Base-by-base conservation (phyloP, 2,329 filamentous ascomycete species). In the Thielaviopsis ethacetica region DNA sequence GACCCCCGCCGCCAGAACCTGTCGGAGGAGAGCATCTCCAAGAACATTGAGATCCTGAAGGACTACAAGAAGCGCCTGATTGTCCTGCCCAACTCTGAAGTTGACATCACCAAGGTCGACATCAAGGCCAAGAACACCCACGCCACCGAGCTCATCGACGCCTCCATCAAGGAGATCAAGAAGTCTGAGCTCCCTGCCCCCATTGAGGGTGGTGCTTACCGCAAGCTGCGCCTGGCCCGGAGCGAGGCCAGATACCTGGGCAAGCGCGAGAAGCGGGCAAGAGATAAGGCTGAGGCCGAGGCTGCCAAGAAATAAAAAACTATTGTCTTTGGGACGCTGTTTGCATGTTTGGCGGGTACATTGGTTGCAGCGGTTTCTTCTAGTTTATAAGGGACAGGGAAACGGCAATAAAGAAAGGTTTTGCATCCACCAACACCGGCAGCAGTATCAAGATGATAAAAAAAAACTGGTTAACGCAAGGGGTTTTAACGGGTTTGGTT, bases 11-110 rank as follows among this genome's bases (percentile, higher is more conserved):
- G 93, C 76, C 84, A 88, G 80, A 98, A 97, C 83, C 86, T 95
- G 71, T 93, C 86, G 72, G 88, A 94, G 80, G 93, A 97, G 83
- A 87, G 86, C 66, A 85, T 97, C 70, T 82, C 88, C 75, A 81
- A 82, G 81, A 98, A 98, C 79, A 91, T 98, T 69, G 87, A 87
- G 75, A 93, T 93, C 72, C 89, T 98, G 73, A 91, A 96, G 84
- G 89, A 89, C 74, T 98, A 95, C 90, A 88, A 86, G 80, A 83
- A 86, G 72, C 89, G 90, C 72, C 80, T 98, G 71, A 95, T 98
- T 75, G 83, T 98, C 73, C 96, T 98, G 83, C 93, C 93, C 73
- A 85, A 85, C 75, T 88, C 88, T 73, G 61, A 60, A 53, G 87
- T 91, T 84, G 84, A 93, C 76, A 70, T 79, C 66, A 75, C 74